A percentile compares a stretch with the other conserved stretches of the same genome.
Conservation (phyloP, 2,329 filamentous ascomycete species). For the Sordariomycetes sp. region DNA sequence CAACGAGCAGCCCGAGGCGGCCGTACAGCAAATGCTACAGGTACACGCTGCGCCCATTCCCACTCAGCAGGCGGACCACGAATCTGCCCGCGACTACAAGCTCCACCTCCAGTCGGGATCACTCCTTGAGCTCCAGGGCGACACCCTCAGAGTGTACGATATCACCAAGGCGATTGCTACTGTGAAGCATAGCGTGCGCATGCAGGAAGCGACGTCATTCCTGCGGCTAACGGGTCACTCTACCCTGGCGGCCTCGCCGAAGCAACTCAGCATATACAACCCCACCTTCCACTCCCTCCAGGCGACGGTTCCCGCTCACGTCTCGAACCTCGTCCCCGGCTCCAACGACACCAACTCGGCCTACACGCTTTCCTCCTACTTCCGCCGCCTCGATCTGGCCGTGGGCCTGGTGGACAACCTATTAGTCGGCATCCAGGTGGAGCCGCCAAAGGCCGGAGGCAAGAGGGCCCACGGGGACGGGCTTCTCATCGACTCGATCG, state of each 20-base stretch:
- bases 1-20: conserved; percentile 10
- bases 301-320: conserved; percentile 32
- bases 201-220: conserved; percentile 48
- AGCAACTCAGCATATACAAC: conserved; percentile 54
- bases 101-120: conserved; percentile 54
- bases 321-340: conserved; percentile 21
- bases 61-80: conserved; percentile 10
- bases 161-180: conserved; percentile 52
- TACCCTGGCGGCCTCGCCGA: conserved; percentile 48
- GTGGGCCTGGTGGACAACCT: conserved; percentile 54
- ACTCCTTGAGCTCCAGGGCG: conserved; percentile 47
- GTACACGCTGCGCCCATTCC: conserved; percentile 27
- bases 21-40: conserved; percentile 23
- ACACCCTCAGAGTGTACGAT: conserved; percentile 50
- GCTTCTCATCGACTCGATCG: conserved; percentile 63
- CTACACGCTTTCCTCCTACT: conserved; percentile 46
- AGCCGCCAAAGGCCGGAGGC: conserved; percentile 44
- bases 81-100: conserved; percentile 26
- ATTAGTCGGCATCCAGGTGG: conserved; percentile 60
- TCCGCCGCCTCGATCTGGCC: conserved; percentile 54
- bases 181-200: conserved; percentile 40
- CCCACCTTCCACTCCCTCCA: conserved; percentile 56
- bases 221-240: conserved; percentile 56
- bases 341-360: conserved; percentile 16
- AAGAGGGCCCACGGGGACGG: conserved; percentile 45